Conservation (phyloP, 2,329 filamentous ascomycete species). For the Teratosphaeria destructans region DNA sequence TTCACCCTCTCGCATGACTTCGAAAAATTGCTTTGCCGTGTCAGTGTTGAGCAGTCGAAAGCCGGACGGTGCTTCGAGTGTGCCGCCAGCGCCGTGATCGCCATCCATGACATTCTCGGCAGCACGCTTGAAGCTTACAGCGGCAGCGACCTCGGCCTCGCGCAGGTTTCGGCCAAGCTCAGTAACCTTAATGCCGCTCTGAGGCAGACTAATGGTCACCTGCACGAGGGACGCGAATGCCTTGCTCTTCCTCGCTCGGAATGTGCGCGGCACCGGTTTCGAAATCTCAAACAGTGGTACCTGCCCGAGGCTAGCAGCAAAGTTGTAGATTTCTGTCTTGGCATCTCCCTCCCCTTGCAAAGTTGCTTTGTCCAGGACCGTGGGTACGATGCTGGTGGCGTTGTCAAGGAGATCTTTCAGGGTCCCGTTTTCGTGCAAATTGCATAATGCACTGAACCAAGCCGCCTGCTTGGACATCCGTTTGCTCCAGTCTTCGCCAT, state of each 20-base stretch:
- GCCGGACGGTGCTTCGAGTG: conserved; percentile 16
- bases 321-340: conserved; percentile 30
- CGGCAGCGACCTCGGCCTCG: conserved; percentile 28
- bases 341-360: conserved; percentile 16
- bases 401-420: conserved; percentile 7
- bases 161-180: conserved; percentile 18
- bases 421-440: conserved; percentile 9
- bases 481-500: conserved; percentile 5
- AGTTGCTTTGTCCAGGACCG: conserved; percentile 8
- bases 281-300: conserved; percentile 20
- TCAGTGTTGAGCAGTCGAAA: conserved; percentile 23
- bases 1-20: conserved; percentile 21
- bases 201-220: conserved; percentile 26
- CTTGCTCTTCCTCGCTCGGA: neutral
- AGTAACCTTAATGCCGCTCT: conserved; percentile 26
- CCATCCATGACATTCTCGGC: conserved; percentile 24
- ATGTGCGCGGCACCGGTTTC: conserved; percentile 1
- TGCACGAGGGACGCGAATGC: neutral
- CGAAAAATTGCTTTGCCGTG: conserved; percentile 30
- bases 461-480: conserved; percentile 8
- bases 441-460: conserved; percentile 9
- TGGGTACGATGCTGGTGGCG: conserved; percentile 2
- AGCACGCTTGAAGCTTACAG: conserved; percentile 30
- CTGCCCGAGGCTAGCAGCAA: conserved; percentile 29
- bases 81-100: neutral